Evolutionary conservation across 257 asterid species (phyloP), one percentile per base, ranked within the genome.

Genomic region (Solanum clarkiae): DNA sequence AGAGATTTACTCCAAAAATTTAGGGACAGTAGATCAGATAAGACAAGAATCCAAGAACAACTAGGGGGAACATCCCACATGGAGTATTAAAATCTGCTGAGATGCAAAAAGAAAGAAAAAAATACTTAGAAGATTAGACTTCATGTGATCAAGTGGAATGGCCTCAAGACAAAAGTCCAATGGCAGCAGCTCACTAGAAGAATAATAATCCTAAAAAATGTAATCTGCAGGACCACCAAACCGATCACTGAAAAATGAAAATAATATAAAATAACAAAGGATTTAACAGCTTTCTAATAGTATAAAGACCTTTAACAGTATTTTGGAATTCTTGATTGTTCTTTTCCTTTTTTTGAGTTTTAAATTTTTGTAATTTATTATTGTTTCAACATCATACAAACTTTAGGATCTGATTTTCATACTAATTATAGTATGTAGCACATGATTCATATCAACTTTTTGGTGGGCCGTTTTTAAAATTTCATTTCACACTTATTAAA

Each of bases 201-300:
- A 70, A 74, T 12, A 77, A 56, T 16, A 75, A 12, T 15, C 80
- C 2, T 84, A 82, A 88, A 77, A 44, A 62, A 86, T 16, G 77
- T 81, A 20, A 84, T 85, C 87, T 79, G 26, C 22, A 84, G 85
- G 88, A 77, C 87, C 88, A 63, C 82, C 45, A 29, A 42, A 29
- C 22, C 74, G 15, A 18, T n/a, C 55, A 53, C 53, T 36, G 29
- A 8, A 42, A 47, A 55, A 18, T 12, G 55, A 68, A 84, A 84
- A 24, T 51, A 4, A 51, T 20, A 24, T 51, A 77, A 49, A 26
- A 51, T 51, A 51, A 1, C 13, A 51, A 24, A 51, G 6, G 26
- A 77, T 16, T 47, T 75, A 47, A 75, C 57, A 47, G 22, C 60
- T 75, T 47, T 14, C n/a, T 36, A 66, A 14, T 29, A 47, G 12